phyloP scores from a whole-genome alignment of 176 grass and related monocot genomes.

The Olyra latifolia region DNA sequence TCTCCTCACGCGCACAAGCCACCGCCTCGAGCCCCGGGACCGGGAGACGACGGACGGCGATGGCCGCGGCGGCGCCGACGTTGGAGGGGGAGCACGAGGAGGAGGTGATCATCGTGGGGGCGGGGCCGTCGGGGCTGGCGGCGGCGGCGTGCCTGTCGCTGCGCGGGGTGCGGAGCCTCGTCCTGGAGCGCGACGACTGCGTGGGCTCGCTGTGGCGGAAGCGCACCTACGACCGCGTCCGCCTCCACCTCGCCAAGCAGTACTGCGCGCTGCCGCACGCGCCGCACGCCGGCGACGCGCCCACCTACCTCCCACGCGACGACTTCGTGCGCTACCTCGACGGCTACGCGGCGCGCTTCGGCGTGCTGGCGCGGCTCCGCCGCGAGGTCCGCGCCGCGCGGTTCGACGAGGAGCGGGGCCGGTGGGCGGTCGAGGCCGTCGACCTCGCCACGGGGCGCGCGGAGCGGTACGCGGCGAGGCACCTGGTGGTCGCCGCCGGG shows the following conservation, averaged over 20 bases:
- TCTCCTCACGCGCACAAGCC: slow-evolving; percentile 8
- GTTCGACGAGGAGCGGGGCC: slow-evolving; percentile 20
- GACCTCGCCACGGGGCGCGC: background rate
- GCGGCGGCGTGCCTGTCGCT: slow-evolving; percentile 63
- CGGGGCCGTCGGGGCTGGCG: slow-evolving; percentile 76
- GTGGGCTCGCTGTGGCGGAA: slow-evolving; percentile 75
- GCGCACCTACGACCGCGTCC: slow-evolving; percentile 67
- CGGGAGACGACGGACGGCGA: no score
- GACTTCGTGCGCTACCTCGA: slow-evolving; percentile 73
- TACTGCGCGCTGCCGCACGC: slow-evolving; percentile 59
- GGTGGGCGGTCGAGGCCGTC: slow-evolving; percentile 51
- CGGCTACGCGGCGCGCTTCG: slow-evolving; percentile 52
- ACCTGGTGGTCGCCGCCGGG: slow-evolving; percentile 69
- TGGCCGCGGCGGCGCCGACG: background rate
- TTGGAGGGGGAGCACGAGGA: background rate
- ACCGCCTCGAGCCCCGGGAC: background rate
- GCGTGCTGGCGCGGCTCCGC: slow-evolving; percentile 34
- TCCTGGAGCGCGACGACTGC: slow-evolving; percentile 84
- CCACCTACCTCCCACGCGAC: slow-evolving; percentile 52
- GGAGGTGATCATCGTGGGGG: slow-evolving; percentile 72
- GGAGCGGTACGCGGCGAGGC: slow-evolving; percentile 47
- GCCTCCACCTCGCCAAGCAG: slow-evolving; percentile 75
- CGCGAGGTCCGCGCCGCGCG: slow-evolving; percentile 51
- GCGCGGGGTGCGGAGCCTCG: slow-evolving; percentile 39
- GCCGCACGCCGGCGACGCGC: slow-evolving; percentile 38